Conservation (phyloP, 2,329 filamentous ascomycete genomes). For the Penicillium occitanis region DNA sequence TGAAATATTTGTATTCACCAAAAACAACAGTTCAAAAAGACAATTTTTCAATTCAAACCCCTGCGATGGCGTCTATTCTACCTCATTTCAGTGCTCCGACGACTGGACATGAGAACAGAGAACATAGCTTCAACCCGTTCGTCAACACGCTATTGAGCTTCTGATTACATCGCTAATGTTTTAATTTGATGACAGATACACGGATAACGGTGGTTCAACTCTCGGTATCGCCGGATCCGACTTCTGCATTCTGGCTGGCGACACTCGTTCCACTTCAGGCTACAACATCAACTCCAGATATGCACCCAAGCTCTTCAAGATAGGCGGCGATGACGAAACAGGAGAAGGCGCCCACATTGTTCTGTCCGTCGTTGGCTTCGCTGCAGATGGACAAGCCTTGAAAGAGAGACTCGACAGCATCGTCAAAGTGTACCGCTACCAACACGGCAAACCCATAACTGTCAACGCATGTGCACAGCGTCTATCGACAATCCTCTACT, state of each 20-base stretch:
- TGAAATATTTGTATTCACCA: neutral
- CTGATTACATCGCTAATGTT: neutral
- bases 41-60: neutral
- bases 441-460: slow-evolving; percentile 94
- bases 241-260: slow-evolving; percentile 95
- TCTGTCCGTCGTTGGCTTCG: slow-evolving; percentile 91
- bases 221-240: slow-evolving; percentile 90
- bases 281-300: slow-evolving; percentile 99
- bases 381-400: slow-evolving; percentile 88
- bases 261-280: slow-evolving; percentile 91
- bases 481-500: slow-evolving; percentile 91
- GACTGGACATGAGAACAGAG: slow-evolving; percentile 55
- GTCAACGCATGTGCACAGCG: slow-evolving; percentile 93
- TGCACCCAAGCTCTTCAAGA: slow-evolving; percentile 94
- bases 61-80: slow-evolving; percentile 57
- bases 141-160: slow-evolving; percentile 33
- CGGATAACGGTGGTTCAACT: slow-evolving; percentile 96
- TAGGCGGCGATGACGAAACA: slow-evolving; percentile 84
- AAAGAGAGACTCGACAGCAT: slow-evolving; percentile 91
- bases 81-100: slow-evolving; percentile 50
- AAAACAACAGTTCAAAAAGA: neutral
- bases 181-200: slow-evolving; percentile 59
- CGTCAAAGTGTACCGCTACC: slow-evolving; percentile 99
- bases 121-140: slow-evolving; percentile 91
- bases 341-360: slow-evolving; percentile 84